Evolutionary conservation across 1,284 basidiomycete genomes (phyloP).

Genomic region (Apiotrichum laibachii): DNA sequence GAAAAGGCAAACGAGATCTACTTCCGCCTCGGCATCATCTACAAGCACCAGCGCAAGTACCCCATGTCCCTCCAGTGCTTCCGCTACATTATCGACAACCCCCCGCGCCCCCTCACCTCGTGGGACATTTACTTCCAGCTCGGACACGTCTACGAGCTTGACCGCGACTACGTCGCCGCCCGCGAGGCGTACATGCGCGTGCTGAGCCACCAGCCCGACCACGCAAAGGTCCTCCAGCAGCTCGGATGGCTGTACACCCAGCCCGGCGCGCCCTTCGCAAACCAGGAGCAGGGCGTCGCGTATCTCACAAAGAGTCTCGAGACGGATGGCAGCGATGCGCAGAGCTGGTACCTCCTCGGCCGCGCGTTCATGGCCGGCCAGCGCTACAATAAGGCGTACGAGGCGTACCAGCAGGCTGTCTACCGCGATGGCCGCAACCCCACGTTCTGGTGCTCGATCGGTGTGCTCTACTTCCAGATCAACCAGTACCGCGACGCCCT

Average conservation of each 20-base stretch:
- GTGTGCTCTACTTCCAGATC: constrained; percentile 98
- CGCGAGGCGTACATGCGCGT: constrained; percentile 98
- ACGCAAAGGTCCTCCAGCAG: constrained; percentile 97
- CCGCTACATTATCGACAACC: constrained; percentile 91
- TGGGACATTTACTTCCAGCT: constrained; percentile 99
- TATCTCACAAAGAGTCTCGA: constrained; percentile 93
- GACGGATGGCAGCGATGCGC: constrained; percentile 91
- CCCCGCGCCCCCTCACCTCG: constrained; percentile 90
- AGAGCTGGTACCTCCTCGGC: constrained; percentile 97
- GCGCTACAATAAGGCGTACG: constrained; percentile 99
- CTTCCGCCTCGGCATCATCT: constrained; percentile 97
- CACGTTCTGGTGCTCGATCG: constrained; percentile 99
- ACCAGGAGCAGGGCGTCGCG: constrained; percentile 89
- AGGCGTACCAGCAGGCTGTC: constrained; percentile 98
- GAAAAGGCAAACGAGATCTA: constrained; percentile 99
- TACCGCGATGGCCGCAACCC: constrained; percentile 98
- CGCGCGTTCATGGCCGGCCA: constrained; percentile 98
- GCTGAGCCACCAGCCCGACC: constrained; percentile 84
- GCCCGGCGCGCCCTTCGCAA: constrained; percentile 87
- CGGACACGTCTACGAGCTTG: constrained; percentile 87
- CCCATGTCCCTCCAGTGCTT: constrained; percentile 80
- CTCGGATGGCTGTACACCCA: constrained; percentile 98
- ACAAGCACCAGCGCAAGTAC: constrained; percentile 97
- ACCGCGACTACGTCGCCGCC: constrained; percentile 58
- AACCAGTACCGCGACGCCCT: constrained; percentile 98